Evolutionary conservation across 495 filamentous ascomycete genomes (phyloP), one percentile per base, ranked within the genome.

Genomic region (Penicillium samsonianum): DNA sequence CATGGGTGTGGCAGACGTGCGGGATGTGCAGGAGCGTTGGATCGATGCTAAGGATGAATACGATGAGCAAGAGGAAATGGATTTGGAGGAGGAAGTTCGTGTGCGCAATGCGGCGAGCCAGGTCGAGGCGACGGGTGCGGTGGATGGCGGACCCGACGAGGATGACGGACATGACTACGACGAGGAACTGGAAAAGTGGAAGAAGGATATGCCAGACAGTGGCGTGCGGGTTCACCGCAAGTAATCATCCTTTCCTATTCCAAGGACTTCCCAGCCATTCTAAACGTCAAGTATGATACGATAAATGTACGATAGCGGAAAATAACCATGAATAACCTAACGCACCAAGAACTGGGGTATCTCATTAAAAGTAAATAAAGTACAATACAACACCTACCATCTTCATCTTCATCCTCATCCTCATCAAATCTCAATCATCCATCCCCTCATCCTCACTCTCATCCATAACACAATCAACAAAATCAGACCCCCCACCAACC

Each of bases 11-110:
- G 86, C 92, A 83, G 90, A 94, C 68, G 83, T 90, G 3, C 76
- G 83, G 45, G 94, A 98, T 73, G 84, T 97, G 60, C 92, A 98
- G 71, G 94, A 98, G 74, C 77, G 94, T 64, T 98, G 94, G 94
- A 67, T 98, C 10, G 92, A 96, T 73, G 76, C 85, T 31, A 92
- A 90, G 67, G 94, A 96, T 12, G 89, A 85, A 60, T 91, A 89
- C 67, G 94, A 98, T 73, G 90, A 90, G 50, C 65, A 81, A 54
- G 94, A 98, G 75, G 69, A 80, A 65, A 80, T 80, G 67, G 79
- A 88, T 60, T 81, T 87, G 76, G 87, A 90, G 65, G 87, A 86
- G 63, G 82, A 84, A 52, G 78, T 71, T 6, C 75, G 68, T 53
- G 67, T 68, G 40, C 72, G 71, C 62, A 66, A 81, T 53, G 52